Percentiles rank a stretch among this genome's conserved stretches.
phyloP scores from a whole-genome alignment of 257 asterid genomes.

The Nicotiana sylvestris region DNA sequence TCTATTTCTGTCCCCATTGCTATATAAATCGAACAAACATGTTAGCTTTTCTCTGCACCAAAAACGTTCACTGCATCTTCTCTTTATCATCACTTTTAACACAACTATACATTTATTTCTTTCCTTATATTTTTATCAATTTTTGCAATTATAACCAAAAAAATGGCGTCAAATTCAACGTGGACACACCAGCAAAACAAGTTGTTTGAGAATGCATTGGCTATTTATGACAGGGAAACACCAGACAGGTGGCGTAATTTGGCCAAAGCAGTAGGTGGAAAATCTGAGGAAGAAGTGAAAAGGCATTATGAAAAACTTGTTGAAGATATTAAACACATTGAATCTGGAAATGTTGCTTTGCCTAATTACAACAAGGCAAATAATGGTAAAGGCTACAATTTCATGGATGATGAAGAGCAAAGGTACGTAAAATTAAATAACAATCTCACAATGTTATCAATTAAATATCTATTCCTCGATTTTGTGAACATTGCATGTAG shows the following conservation, averaged over 20 bases:
- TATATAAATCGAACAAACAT: conserved; percentile 27
- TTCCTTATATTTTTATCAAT: background rate
- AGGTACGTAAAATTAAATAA: conserved; percentile 21
- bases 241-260: conserved; percentile 58
- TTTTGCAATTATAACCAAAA: background rate
- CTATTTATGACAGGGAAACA: conserved; percentile 36
- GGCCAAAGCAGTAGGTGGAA: conserved; percentile 50
- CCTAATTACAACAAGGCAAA: conserved; percentile 35
- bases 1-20: conserved; percentile 9
- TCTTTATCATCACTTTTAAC: background rate
- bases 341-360: conserved; percentile 52
- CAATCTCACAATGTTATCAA: background rate
- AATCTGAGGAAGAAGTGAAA: conserved; percentile 65
- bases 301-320: conserved; percentile 51
- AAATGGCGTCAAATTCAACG: conserved; percentile 36
- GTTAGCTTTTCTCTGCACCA: conserved; percentile 7
- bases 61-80: background rate
- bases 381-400: conserved; percentile 5
- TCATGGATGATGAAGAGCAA: conserved; percentile 18
- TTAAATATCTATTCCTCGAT: too few relatives aligned
- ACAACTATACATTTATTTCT: background rate
- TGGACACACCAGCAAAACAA: conserved; percentile 64
- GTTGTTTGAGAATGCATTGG: conserved; percentile 65
- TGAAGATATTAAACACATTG: conserved; percentile 49
- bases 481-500: too few relatives aligned